These are phyloP conservation scores for Fonsecaea pedrosoi DNA, from an alignment of 2,329 filamentous ascomycete species.

Conservation along the genomic window DNA sequence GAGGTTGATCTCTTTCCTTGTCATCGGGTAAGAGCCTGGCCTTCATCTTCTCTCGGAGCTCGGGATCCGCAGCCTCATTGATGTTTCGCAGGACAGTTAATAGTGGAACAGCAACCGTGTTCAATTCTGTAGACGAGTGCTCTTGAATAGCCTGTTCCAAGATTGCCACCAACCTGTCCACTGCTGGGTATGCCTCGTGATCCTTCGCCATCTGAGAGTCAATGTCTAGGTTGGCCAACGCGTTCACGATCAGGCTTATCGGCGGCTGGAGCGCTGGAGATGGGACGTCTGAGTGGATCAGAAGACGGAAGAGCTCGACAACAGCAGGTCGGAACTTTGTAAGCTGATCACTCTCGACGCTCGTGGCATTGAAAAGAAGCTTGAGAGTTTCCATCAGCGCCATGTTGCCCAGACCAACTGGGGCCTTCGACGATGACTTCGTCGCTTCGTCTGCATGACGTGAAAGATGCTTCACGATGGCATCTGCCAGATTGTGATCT, in stretches of 20 bases:
- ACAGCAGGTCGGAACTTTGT: conserved; percentile 71
- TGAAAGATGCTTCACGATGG: conserved; percentile 71
- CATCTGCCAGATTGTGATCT: conserved; percentile 70
- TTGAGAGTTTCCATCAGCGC: conserved; percentile 84
- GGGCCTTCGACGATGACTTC: conserved; percentile 45
- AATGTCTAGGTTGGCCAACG: conserved; percentile 76
- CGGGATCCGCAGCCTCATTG: conserved; percentile 71
- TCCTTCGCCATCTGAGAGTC: conserved; percentile 62
- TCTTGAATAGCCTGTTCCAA: conserved; percentile 69
- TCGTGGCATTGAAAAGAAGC: conserved; percentile 85
- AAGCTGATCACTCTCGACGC: conserved; percentile 70
- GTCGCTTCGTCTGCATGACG: conserved; percentile 68
- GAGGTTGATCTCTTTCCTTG: conserved; percentile 74
- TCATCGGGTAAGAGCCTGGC: conserved; percentile 74
- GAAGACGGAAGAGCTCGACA: conserved; percentile 71
- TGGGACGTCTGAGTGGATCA: conserved; percentile 66
- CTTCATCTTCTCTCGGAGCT: conserved; percentile 68
- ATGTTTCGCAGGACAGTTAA: conserved; percentile 75
- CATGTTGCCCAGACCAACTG: conserved; percentile 62
- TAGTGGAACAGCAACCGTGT: conserved; percentile 73
- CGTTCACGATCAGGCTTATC: conserved; percentile 75
- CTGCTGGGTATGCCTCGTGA: conserved; percentile 64
- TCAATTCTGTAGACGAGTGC: conserved; percentile 74
- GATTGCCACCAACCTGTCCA: conserved; percentile 71
- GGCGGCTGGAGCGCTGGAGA: conserved; percentile 75